Evolutionary conservation across 2,329 filamentous ascomycete genomes (phyloP).

Genomic region (Aspergillus clavatus): DNA sequence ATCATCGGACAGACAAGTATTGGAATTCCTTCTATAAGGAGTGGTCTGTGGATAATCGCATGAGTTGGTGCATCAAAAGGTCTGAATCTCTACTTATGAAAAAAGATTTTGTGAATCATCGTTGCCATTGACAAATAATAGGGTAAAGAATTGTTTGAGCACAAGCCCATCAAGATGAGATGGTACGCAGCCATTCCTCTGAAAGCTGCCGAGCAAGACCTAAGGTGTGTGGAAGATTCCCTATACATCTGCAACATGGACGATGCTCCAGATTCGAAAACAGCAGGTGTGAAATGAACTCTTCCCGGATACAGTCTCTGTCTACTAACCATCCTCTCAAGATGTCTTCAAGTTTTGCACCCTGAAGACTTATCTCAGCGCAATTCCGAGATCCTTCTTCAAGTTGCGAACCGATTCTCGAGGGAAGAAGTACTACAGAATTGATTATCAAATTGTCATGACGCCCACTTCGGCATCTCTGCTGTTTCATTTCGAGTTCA

Average conservation of each 20-base stretch:
- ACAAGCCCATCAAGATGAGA: constrained; percentile 9
- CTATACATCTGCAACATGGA: constrained; percentile 10
- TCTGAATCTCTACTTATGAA: no score
- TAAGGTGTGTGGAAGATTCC: neutral
- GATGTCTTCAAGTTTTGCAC: constrained; percentile 13
- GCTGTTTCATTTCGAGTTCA: constrained; percentile 22
- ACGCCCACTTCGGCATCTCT: constrained; percentile 21
- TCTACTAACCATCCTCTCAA: constrained; percentile 6
- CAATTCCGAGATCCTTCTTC: constrained; percentile 19
- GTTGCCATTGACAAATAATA: no score
- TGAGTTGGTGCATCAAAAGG: constrained; percentile 23
- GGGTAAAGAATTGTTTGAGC: no score
- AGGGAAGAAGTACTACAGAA: constrained; percentile 10
- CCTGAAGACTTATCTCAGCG: constrained; percentile 16
- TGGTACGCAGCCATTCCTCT: neutral
- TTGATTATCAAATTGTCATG: constrained; percentile 11
- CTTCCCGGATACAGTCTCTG: neutral
- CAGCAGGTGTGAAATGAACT: neutral
- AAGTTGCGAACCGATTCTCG: constrained; percentile 10
- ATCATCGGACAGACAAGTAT: neutral
- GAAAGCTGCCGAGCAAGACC: neutral
- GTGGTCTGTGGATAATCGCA: neutral
- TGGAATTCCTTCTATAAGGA: constrained; percentile 12
- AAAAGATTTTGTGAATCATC: no score
- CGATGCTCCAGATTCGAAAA: constrained; percentile 2